Conservation (phyloP, 1,284 basidiomycete genomes). For the Grifola frondosa region DNA sequence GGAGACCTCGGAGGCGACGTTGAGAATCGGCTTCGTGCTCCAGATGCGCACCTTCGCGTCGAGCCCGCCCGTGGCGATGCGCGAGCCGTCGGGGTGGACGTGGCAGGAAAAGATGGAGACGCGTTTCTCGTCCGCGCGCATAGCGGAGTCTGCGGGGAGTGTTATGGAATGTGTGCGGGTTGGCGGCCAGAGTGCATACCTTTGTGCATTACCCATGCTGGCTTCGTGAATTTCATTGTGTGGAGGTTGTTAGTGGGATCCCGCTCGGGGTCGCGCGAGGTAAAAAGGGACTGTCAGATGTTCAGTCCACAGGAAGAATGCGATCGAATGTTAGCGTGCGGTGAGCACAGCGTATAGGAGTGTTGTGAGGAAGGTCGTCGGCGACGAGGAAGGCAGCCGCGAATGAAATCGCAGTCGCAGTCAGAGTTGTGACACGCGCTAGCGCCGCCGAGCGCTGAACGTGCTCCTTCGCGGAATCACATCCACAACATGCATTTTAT, state of each 20-base stretch:
- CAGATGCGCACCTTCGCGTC: slow-evolving; percentile 97
- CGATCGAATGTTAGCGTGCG: no score
- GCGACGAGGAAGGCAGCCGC: no score
- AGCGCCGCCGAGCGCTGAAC: no score
- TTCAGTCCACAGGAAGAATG: no score
- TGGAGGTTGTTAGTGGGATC: neutral
- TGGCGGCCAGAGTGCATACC: slow-evolving; percentile 31
- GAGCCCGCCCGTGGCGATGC: slow-evolving; percentile 94
- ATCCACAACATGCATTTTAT: no score
- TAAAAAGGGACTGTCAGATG: no score
- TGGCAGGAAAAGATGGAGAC: slow-evolving; percentile 90
- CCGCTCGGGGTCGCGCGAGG: neutral
- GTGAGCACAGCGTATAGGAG: no score
- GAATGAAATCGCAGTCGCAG: no score
- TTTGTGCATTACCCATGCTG: slow-evolving; percentile 72
- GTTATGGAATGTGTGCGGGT: neutral
- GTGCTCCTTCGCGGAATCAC: no score
- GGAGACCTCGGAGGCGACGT: slow-evolving; percentile 67
- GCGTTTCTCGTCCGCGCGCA: slow-evolving; percentile 50
- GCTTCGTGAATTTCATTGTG: slow-evolving; percentile 73
- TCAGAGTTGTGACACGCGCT: no score
- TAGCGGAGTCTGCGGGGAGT: slow-evolving; percentile 21
- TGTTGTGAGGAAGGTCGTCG: no score
- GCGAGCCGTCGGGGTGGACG: slow-evolving; percentile 94
- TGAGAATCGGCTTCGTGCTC: slow-evolving; percentile 92